Percentiles rank a stretch among this genome's conserved stretches.
phyloP scores from a whole-genome alignment of 108 stramenopile genomes.

The Nitzschia sp. region DNA sequence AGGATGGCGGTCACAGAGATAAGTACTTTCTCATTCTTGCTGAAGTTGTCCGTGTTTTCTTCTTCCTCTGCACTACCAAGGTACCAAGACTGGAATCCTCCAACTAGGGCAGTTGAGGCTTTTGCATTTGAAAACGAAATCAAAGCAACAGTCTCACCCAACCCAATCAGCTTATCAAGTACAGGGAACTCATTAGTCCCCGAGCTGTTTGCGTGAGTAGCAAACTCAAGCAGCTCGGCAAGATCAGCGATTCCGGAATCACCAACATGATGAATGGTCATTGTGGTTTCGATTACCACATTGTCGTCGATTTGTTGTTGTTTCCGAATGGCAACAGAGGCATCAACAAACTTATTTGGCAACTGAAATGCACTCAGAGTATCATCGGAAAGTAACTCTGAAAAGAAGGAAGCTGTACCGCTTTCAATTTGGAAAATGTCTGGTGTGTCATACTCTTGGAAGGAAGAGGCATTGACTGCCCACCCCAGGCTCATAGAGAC shows the following conservation, averaged over 20 bases:
- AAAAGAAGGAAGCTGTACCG: conserved; percentile 19
- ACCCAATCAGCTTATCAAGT: conserved; percentile 21
- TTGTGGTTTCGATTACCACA: conserved; percentile 10
- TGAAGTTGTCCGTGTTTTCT: conserved; percentile 5
- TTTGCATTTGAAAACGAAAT: conserved; percentile 27
- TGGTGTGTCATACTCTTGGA: conserved; percentile 5
- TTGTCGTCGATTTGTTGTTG: conserved; percentile 16
- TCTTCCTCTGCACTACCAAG: not conserved
- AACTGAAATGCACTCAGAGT: conserved; percentile 20
- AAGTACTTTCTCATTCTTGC: conserved; percentile 22
- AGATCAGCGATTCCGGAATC: conserved; percentile 29
- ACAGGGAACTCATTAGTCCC: conserved; percentile 5
- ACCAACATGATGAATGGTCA: conserved; percentile 29
- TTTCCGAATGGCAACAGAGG: conserved; percentile 16
- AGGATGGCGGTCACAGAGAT: conserved; percentile 22
- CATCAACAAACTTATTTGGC: conserved; percentile 15
- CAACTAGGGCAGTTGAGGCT: conserved; percentile 17
- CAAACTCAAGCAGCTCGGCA: conserved; percentile 25
- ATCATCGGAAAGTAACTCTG: conserved; percentile 24
- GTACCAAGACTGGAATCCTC: conserved; percentile 11
- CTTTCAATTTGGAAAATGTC: conserved; percentile 33
- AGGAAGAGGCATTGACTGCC: conserved; percentile 2
- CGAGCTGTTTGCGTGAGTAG: conserved; percentile 33
- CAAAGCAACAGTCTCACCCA: conserved; percentile 15
- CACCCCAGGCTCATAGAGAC: conserved; percentile 15